A percentile compares a stretch with the other conserved stretches of the same genome.
Evolutionary conservation across 306 rosid genomes (phyloP).

Genomic region (Hippophae rhamnoides): DNA sequence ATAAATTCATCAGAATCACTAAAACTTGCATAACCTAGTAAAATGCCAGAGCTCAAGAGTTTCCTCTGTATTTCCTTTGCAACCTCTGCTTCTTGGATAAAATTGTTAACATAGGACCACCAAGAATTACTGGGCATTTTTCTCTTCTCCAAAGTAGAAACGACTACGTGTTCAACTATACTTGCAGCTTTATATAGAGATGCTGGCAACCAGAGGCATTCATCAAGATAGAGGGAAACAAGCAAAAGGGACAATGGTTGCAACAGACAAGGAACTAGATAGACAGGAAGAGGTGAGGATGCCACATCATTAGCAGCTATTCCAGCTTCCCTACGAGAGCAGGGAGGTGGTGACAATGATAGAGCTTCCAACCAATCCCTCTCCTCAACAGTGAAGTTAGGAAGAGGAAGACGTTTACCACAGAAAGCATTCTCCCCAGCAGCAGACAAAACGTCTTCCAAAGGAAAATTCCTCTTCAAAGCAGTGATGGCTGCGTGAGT

Average conservation of each 20-base stretch:
- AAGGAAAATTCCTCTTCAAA: constrained; percentile 89
- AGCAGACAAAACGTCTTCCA: constrained; percentile 60
- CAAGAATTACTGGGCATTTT: constrained; percentile 50
- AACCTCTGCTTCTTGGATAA: constrained; percentile 51
- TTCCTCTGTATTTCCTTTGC: constrained; percentile 50
- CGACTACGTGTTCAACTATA: constrained; percentile 49
- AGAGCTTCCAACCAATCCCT: constrained; percentile 96
- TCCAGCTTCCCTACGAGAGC: constrained; percentile 92
- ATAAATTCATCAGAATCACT: constrained; percentile 27
- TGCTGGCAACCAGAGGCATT: constrained; percentile 61
- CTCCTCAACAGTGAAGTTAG: constrained; percentile 86
- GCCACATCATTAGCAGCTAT: constrained; percentile 80
- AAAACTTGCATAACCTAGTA: constrained; percentile 32
- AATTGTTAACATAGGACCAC: constrained; percentile 73
- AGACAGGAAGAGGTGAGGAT: constrained; percentile 75
- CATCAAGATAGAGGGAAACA: constrained; percentile 69
- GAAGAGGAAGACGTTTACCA: constrained; percentile 54
- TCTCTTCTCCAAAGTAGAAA: constrained; percentile 54
- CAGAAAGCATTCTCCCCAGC: constrained; percentile 47
- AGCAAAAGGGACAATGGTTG: constrained; percentile 68
- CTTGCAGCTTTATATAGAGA: constrained; percentile 51
- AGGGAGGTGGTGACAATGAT: constrained; percentile 62
- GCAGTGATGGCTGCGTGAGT: constrained; percentile 90
- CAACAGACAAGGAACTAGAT: constrained; percentile 73
- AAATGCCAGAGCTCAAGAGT: constrained; percentile 54